These are phyloP conservation scores for Gastrolobium villosum DNA, from an alignment of 306 rosid genomes.

Conservation along the genomic window DNA sequence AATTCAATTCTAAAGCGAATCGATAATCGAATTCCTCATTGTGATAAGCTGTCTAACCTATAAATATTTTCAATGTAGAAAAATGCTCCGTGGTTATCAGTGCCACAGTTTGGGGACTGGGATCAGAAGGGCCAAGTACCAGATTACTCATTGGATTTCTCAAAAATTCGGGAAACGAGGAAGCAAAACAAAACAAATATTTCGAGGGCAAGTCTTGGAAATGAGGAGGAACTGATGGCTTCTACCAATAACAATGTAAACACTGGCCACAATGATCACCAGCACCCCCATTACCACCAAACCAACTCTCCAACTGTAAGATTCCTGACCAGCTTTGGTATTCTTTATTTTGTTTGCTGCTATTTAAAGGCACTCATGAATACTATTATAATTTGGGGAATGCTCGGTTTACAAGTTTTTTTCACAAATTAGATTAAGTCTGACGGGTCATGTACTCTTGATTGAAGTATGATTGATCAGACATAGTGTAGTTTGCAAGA, in stretches of 20 bases:
- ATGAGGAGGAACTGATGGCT: conserved; percentile 86
- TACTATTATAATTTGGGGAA: conserved; percentile 12
- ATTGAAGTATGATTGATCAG: no score
- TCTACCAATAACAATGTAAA: conserved; percentile 53
- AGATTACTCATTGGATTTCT: conserved; percentile 92
- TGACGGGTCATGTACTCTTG: no score
- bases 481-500: no score
- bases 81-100: conserved; percentile 92
- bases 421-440: no score
- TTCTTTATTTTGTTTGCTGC: conserved; percentile 36
- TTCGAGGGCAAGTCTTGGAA: conserved; percentile 96
- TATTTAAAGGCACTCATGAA: background rate
- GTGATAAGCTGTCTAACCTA: conserved; percentile 23
- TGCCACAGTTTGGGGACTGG: conserved; percentile 99
- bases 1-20: background rate
- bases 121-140: conserved; percentile 96
- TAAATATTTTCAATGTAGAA: conserved; percentile 59
- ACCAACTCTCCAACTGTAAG: conserved; percentile 85
- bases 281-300: conserved; percentile 69
- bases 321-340: conserved; percentile 46
- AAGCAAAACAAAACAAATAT: conserved; percentile 91
- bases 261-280: conserved; percentile 57
- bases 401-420: no score
- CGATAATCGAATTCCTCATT: background rate
- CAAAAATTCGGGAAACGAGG: conserved; percentile 95